These are phyloP conservation scores for Verticillium tricorpus DNA, from an alignment of 2,329 filamentous ascomycete species.

Conservation along the genomic window DNA sequence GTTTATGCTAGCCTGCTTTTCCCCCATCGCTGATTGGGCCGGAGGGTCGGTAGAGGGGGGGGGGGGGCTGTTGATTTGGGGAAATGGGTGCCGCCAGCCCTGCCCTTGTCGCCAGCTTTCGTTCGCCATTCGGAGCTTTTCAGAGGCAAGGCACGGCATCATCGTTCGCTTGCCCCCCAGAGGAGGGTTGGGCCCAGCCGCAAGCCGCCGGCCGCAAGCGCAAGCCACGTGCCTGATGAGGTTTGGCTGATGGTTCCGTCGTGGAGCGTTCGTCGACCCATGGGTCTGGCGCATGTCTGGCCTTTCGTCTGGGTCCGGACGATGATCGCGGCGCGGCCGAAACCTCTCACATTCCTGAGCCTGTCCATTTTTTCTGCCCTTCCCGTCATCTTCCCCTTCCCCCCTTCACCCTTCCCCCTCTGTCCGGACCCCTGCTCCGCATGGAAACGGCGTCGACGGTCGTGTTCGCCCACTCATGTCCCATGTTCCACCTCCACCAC, in stretches of 20 bases:
- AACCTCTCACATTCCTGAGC: constrained; percentile 2
- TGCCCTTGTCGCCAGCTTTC: too few species aligned
- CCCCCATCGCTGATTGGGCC: too few species aligned
- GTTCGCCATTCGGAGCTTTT: too few species aligned
- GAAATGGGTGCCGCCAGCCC: too few species aligned
- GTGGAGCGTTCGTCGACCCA: background rate
- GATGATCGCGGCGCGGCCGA: constrained; percentile 5
- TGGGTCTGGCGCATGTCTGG: background rate
- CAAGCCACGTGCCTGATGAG: background rate
- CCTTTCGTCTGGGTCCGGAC: constrained; percentile 1
- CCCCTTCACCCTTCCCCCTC: background rate
- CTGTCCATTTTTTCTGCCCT: background rate
- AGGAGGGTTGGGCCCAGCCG: background rate
- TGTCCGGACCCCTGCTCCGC: background rate
- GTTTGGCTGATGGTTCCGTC: constrained; percentile 1
- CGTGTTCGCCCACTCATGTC: background rate
- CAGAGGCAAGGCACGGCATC: too few species aligned
- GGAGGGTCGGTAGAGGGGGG: too few species aligned
- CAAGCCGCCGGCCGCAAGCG: background rate
- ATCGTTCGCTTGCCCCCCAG: too few species aligned
- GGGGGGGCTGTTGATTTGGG: too few species aligned
- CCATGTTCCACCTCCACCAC: background rate
- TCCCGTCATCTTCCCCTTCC: constrained; percentile 2
- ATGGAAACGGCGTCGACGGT: background rate
- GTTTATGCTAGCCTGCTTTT: too few species aligned